Base-by-base conservation (phyloP, 129 eudicot species). In the Saposhnikovia divaricata region DNA sequence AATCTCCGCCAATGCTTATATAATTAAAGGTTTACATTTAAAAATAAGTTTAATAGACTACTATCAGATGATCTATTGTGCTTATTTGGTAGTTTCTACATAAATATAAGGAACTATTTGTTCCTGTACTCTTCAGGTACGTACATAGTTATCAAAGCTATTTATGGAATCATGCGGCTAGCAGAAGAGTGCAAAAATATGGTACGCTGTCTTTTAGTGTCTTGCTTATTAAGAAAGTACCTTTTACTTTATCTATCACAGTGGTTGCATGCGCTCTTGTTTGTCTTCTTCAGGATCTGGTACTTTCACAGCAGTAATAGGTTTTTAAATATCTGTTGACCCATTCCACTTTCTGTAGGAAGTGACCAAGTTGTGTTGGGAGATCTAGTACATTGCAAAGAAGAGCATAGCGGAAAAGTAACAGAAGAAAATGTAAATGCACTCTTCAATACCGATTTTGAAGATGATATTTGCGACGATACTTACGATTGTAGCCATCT, bases 131-230 rank as follows among this genome's bases (percentile, higher is more conserved):
- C 65, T 85, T 66, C 92, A 91, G 97, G 97, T 93, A 87, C 71
- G 97, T 89, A 78, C 98, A 93, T 74, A 90, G 97, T 82, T 91
- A 91, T 77, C 98, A 93, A 85, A 91, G 97, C 86, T 93, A 91
- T 78, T 74, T 93, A 51, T 91, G 97, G 98, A 93, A 91, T 83
- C 96, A 93, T 85, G 97, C 96, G 7, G 91, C 98, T 40, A 91
- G 98, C 84, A 74, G 78, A 82, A 89, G 98, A 84, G 98, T 91
- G 75, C 93, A 89, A 80, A 91, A 87, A 59, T 87, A 89, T 63
- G 98, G 98, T 93, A 77, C 79, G 83, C 69, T 42, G 68, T 14
- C 75, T 75, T 77, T 44, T 77, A 31, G 25, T 34, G 65, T 55
- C 51, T 48, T 25, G 7, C 39, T 68, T 40, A 31, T 68, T 9